Base-by-base conservation (phyloP, 257 asterid species). In the Solanum bulbocastanum region DNA sequence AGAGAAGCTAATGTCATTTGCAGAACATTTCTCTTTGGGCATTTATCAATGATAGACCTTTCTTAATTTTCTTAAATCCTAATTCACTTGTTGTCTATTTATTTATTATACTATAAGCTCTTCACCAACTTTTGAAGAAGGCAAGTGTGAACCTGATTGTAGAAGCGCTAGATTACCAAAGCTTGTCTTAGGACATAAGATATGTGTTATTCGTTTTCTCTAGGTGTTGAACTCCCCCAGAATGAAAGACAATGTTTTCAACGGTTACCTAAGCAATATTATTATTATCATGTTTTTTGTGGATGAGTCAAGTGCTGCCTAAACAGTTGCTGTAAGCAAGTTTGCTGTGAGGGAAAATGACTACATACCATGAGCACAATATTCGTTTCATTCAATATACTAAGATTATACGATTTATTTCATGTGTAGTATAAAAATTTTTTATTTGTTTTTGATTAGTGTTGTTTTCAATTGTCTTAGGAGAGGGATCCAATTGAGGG, bases 401-500 rank as follows among this genome's bases (percentile, higher is more conserved):
- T 25, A 78, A 25, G 60, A 76, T 76, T 12, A 76, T 25, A 78
- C 10, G n/a, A 10, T 81, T 81, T 81, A 30, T 81, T 46, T 46
- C 66, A 81, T 44, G 32, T 4, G 18, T 46, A 46, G 68, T 30
- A 49, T 12, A 75, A 33, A 84, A 30, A 8, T 4, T 33, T 84
- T 71, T 84, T 71, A 25, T 73, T 69, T 83, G 36, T 22, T 18
- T 44, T 78, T 46, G 33, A 15, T 30, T 49, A 56, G 46, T 74
- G 58, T 65, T 73, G 86, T 83, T 65, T 88, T 84, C 82, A 79
- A 79, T 49, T 81, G 68, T 81, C 42, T 71, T 86, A 97, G 99
- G 99, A 96, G 91, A 94, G 99, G 93, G 98, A 97, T 91, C 99
- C 98, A 36, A 96, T 97, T 87, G 99, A 96, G 91, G 99, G 99